These are phyloP conservation scores for Orbilia quercus DNA, from an alignment of 2,329 filamentous ascomycete species.

Conservation along the genomic window DNA sequence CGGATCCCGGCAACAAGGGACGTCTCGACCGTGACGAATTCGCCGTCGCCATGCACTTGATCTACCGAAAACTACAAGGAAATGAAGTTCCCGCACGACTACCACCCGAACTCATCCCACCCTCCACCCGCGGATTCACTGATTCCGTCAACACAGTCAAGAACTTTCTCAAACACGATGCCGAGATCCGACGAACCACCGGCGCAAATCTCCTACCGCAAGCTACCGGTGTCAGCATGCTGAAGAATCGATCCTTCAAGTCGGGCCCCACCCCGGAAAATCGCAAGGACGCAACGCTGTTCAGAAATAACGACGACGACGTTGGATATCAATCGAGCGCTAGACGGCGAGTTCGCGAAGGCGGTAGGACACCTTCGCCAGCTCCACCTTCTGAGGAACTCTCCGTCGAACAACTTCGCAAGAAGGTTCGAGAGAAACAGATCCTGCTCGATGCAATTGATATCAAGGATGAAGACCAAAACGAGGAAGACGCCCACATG, in stretches of 20 bases:
- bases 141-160: constrained; percentile 95
- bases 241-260: constrained; percentile 94
- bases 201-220: constrained; percentile 92
- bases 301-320: constrained; percentile 94
- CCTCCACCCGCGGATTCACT: constrained; percentile 91
- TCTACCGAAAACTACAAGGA: constrained; percentile 95
- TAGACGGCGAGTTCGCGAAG: constrained; percentile 79
- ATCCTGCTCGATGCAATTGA: constrained; percentile 95
- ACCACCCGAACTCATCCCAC: constrained; percentile 90
- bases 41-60: constrained; percentile 97
- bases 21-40: constrained; percentile 96
- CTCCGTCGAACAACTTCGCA: constrained; percentile 85
- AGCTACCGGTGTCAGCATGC: constrained; percentile 96
- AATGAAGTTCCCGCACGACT: constrained; percentile 89
- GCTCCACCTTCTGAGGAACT: constrained; percentile 84
- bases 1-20: constrained; percentile 93
- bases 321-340: constrained; percentile 94
- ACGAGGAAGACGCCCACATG: constrained; percentile 90
- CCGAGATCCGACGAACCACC: constrained; percentile 86
- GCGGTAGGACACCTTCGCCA: constrained; percentile 79
- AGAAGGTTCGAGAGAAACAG: constrained; percentile 93
- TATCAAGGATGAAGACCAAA: constrained; percentile 88
- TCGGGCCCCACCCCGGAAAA: constrained; percentile 65
- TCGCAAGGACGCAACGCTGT: constrained; percentile 94
- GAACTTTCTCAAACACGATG: constrained; percentile 86